Conservation (phyloP, 306 rosid genomes). For the Castanea mollissima region DNA sequence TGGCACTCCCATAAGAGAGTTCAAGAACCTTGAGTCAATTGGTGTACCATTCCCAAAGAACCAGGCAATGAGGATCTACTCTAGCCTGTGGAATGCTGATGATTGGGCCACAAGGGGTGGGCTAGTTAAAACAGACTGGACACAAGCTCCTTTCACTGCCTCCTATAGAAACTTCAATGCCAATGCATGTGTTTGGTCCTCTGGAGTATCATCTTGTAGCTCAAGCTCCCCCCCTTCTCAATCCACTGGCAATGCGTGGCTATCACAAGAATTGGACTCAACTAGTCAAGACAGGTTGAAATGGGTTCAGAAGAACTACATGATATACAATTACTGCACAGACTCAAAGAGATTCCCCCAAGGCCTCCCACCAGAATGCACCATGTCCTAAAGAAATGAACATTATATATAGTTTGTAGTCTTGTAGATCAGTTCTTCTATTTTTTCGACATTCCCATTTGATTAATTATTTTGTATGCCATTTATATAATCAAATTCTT, state of each 20-base stretch:
- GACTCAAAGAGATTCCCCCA: conserved; percentile 56
- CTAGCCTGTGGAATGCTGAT: conserved; percentile 75
- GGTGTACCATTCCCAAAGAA: conserved; percentile 57
- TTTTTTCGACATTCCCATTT: neutral
- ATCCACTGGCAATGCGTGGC: conserved; percentile 32
- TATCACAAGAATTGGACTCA: conserved; percentile 41
- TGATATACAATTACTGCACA: conserved; percentile 60
- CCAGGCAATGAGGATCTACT: conserved; percentile 62
- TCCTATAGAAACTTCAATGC: conserved; percentile 63
- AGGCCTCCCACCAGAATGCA: conserved; percentile 59
- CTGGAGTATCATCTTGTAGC: conserved; percentile 48
- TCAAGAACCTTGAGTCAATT: conserved; percentile 57
- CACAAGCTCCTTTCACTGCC: conserved; percentile 56
- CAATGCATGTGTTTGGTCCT: conserved; percentile 46
- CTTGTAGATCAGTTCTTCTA: neutral
- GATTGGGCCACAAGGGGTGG: conserved; percentile 94
- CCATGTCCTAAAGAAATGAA: conserved; percentile 3
- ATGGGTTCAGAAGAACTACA: conserved; percentile 63
- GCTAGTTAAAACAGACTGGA: conserved; percentile 66
- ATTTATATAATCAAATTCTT: no score
- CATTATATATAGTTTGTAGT: no score
- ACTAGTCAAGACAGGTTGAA: conserved; percentile 31
- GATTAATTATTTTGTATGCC: no score
- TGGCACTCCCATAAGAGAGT: conserved; percentile 65
- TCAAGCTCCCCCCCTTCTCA: conserved; percentile 19